phyloP scores from a whole-genome alignment of 495 filamentous ascomycete genomes.

The Trichoderma orchidacearum region DNA sequence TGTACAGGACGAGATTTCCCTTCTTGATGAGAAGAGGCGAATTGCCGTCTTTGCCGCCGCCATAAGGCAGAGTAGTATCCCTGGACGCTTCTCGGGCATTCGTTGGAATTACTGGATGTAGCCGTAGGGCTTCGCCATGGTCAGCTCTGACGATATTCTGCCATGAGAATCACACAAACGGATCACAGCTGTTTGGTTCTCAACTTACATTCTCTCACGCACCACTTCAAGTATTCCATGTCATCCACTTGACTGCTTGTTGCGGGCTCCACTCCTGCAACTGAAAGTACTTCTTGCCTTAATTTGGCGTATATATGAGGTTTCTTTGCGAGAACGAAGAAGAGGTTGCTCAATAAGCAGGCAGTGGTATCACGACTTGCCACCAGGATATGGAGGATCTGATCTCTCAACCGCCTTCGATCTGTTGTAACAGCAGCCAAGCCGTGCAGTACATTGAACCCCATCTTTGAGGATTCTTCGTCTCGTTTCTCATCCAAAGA shows the following conservation, averaged over 20 bases:
- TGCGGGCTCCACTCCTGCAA: conserved; percentile 37
- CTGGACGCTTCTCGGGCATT: conserved; percentile 54
- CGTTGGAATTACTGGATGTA: conserved; percentile 59
- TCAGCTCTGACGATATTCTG: conserved; percentile 1
- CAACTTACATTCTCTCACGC: conserved; percentile 20
- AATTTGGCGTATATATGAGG: conserved; percentile 34
- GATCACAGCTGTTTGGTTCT: neutral
- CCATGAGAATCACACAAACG: too few relatives aligned
- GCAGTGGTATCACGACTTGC: conserved; percentile 48
- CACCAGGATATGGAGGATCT: conserved; percentile 37
- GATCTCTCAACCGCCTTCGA: conserved; percentile 26
- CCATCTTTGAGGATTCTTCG: conserved; percentile 3
- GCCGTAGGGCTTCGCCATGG: conserved; percentile 52
- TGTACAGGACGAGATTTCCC: conserved; percentile 20
- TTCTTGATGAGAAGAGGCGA: conserved; percentile 42
- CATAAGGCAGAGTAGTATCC: conserved; percentile 58
- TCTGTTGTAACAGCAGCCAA: conserved; percentile 20
- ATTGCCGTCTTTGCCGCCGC: conserved; percentile 54
- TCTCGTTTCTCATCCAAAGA: conserved; percentile 11
- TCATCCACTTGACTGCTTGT: conserved; percentile 45
- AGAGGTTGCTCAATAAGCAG: conserved; percentile 30
- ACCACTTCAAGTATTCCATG: conserved; percentile 44
- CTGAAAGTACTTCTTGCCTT: conserved; percentile 32
- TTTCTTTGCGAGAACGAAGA: conserved; percentile 26
- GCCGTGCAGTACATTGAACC: conserved; percentile 26